Evolutionary conservation across 2,329 filamentous ascomycete species (phyloP).

Genomic region (Trichoderma arundinaceum): DNA sequence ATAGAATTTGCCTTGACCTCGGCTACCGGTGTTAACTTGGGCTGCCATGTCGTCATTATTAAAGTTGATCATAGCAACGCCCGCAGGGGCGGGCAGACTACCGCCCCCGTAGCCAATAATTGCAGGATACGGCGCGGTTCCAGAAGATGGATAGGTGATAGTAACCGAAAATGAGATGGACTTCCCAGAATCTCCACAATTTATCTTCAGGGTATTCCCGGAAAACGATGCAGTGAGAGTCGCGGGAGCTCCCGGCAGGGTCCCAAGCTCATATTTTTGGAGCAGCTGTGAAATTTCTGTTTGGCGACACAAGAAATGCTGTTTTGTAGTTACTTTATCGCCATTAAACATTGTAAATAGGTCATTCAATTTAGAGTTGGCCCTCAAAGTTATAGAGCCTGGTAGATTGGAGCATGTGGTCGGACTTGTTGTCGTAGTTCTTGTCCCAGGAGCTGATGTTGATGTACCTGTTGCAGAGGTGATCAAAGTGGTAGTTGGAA

Average conservation of each 20-base stretch:
- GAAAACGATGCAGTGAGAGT: conserved; percentile 6
- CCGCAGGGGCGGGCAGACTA: conserved; percentile 9
- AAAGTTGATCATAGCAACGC: conserved; percentile 25
- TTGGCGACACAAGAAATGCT: conserved; percentile 8
- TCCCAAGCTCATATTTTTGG: conserved; percentile 22
- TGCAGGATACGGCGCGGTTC: conserved; percentile 16
- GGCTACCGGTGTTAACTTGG: conserved; percentile 14
- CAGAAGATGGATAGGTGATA: conserved; percentile 18
- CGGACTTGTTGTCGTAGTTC: not conserved
- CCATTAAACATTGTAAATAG: conserved; percentile 19
- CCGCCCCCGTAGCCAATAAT: conserved; percentile 21
- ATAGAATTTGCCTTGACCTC: conserved; percentile 24
- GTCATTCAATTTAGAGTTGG: conserved; percentile 15
- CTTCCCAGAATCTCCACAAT: conserved; percentile 14
- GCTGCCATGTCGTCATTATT: conserved; percentile 24
- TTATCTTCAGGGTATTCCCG: conserved; percentile 17
- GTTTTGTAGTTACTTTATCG: conserved; percentile 15
- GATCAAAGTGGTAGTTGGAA: not conserved
- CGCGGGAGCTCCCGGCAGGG: conserved; percentile 7
- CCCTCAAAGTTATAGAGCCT: conserved; percentile 1
- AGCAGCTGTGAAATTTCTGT: conserved; percentile 11
- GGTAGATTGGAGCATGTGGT: conserved; percentile 15
- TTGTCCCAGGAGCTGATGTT: not conserved
- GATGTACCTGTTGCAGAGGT: conserved; percentile 5
- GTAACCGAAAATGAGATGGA: conserved; percentile 16